Base-by-base conservation (phyloP, 768 basidiomycete species). In the Panaeolus papilionaceus region DNA sequence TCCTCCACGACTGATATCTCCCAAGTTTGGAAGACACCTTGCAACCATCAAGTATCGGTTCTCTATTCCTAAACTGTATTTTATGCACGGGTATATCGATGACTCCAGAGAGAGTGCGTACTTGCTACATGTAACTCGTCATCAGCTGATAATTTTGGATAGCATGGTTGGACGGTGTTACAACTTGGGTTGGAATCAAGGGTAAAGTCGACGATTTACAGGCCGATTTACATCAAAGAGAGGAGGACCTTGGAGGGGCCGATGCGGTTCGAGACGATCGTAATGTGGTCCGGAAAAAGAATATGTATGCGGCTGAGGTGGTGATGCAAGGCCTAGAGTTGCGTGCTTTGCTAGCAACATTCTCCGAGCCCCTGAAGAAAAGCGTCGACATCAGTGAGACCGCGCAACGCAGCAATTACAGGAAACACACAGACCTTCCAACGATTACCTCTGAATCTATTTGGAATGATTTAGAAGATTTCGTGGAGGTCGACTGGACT, bases 31-130 rank as follows among this genome's bases (percentile, higher is more conserved):
- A 42, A 87, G 90, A 42, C 93, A 95, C 76, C 80, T 96, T 26
- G 95, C 93, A 12, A 98, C 96, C 2, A 80, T 99, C 76, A 98
- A 98, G 78, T 98, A 98, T 77, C 88, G 92, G 38, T 86, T 96
- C 67, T 83, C 87, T 18, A 80, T 98, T 10, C 85, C 89, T n/a
- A 86, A 88, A 38, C 77, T 99, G 8, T 94, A 89, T 77, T 86
- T 98, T 70, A 90, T 92, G 67, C 96, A 98, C 75, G 89, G 88
- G 16, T 98, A 98, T 77, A 85, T 91, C 11, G 93, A 96, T 73
- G 90, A 95, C 66, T 86, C 87, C 0, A 80, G 87, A 75, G 89
- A 93, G 67, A 84, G 85, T 85, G 72, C 6, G 37, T 47, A 10
- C 39, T 38, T 11, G 4, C 62, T 40, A 12, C 1, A 16, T 20